Conservation (phyloP, 164 flowering plant species). For the Macadamia integrifolia region DNA sequence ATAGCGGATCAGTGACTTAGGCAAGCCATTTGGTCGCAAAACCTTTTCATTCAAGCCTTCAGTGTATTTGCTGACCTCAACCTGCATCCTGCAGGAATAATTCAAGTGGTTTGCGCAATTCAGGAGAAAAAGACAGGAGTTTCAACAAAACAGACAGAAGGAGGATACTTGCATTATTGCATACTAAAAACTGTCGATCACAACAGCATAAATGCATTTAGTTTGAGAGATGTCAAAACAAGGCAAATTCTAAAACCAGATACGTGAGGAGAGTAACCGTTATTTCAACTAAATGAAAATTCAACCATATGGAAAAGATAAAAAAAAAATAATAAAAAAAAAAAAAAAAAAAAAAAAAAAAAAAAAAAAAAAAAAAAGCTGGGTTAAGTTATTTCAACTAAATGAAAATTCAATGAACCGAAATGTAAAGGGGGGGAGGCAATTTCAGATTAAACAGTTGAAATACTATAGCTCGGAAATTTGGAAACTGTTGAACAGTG, state of each 20-base stretch:
- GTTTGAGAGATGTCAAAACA: background rate
- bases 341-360: too few species aligned
- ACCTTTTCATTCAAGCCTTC: constrained; percentile 80
- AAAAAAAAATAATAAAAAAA: too few species aligned
- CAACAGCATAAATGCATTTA: too few species aligned
- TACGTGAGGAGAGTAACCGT: too few species aligned
- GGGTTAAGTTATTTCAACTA: background rate
- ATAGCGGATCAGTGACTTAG: constrained; percentile 84
- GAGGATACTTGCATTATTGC: background rate
- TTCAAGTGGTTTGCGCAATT: background rate
- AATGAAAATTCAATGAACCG: background rate
- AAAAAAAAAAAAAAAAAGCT: too few species aligned
- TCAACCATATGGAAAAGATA: too few species aligned
- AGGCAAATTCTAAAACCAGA: background rate
- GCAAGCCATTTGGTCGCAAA: constrained; percentile 85
- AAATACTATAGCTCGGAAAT: background rate
- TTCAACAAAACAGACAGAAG: background rate
- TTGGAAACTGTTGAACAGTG: background rate
- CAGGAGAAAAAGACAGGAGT: background rate
- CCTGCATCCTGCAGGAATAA: constrained; percentile 81
- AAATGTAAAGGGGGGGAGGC: too few species aligned
- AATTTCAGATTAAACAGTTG: background rate
- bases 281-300: background rate
- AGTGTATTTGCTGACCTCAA: constrained; percentile 95
- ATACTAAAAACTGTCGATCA: background rate